Percentiles rank a stretch among this genome's conserved stretches.
phyloP scores from a whole-genome alignment of 2,329 filamentous ascomycete species.

The Alternaria solani region DNA sequence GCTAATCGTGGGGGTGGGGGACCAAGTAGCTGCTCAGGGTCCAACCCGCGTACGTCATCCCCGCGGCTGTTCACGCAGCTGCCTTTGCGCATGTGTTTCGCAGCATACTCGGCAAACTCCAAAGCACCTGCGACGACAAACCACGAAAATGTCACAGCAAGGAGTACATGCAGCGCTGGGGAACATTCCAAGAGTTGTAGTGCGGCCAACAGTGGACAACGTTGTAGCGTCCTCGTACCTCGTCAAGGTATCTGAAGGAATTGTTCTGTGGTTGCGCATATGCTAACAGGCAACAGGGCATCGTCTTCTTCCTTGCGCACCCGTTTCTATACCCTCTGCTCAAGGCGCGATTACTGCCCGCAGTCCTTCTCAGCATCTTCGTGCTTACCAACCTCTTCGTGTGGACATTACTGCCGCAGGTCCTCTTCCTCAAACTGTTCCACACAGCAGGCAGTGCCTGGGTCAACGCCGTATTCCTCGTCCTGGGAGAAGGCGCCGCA shows the following conservation, averaged over 20 bases:
- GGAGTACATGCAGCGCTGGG: slow-evolving; percentile 46
- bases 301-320: slow-evolving; percentile 81
- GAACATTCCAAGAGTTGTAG: slow-evolving; percentile 36
- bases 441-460: slow-evolving; percentile 82
- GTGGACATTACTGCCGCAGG: slow-evolving; percentile 88
- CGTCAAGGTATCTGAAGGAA: slow-evolving; percentile 33
- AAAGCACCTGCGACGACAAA: slow-evolving; percentile 1
- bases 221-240: slow-evolving; percentile 40
- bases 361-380: slow-evolving; percentile 80
- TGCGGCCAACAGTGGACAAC: slow-evolving; percentile 40
- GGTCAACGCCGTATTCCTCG: slow-evolving; percentile 85
- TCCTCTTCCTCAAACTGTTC: slow-evolving; percentile 87
- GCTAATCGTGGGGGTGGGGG: slow-evolving; percentile 1
- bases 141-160: slow-evolving; percentile 34
- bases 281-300: slow-evolving; percentile 62
- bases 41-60: slow-evolving; percentile 14
- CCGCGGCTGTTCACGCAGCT: slow-evolving; percentile 6
- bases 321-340: slow-evolving; percentile 86
- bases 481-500: slow-evolving; percentile 72
- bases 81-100: slow-evolving; percentile 7
- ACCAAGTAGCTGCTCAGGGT: neutral
- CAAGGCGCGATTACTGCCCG: slow-evolving; percentile 76
- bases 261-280: neutral
- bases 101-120: neutral
- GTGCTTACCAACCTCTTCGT: slow-evolving; percentile 88